These are phyloP conservation scores for Chamaenerion angustifolium DNA, from an alignment of 345 rosid genomes.

Conservation along the genomic window DNA sequence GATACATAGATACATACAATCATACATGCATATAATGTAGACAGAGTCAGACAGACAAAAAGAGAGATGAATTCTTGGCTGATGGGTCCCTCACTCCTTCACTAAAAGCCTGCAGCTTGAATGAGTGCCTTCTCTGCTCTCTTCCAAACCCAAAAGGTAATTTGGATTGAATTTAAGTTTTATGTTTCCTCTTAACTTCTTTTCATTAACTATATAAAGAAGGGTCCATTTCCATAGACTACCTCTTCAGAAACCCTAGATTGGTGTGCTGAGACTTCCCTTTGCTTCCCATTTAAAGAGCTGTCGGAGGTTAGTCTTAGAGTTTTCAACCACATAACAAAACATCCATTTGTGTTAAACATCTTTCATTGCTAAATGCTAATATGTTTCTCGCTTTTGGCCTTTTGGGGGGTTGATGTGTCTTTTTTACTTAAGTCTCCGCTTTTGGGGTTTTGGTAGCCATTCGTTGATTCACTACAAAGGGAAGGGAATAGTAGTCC, in stretches of 20 bases:
- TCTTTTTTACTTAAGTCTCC: slow-evolving; percentile 27
- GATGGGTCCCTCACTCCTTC: slow-evolving; percentile 38
- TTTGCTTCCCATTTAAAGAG: slow-evolving; percentile 18
- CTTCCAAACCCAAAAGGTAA: slow-evolving; percentile 9
- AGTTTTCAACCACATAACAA: slow-evolving; percentile 7
- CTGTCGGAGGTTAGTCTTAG: slow-evolving; percentile 16
- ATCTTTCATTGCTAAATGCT: slow-evolving; percentile 16
- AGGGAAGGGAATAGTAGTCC: slow-evolving; percentile 16
- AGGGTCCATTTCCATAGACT: slow-evolving; percentile 47
- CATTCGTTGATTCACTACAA: slow-evolving; percentile 40
- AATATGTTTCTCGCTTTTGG: slow-evolving; percentile 13
- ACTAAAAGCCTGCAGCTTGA: slow-evolving; percentile 68
- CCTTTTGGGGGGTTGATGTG: too few species aligned
- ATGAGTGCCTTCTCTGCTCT: slow-evolving; percentile 50
- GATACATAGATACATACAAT: too few species aligned
- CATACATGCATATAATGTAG: not conserved
- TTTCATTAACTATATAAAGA: slow-evolving; percentile 5
- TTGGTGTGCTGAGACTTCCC: slow-evolving; percentile 23
- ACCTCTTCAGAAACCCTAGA: slow-evolving; percentile 23
- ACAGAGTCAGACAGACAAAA: slow-evolving; percentile 10
- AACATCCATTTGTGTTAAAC: slow-evolving; percentile 17
- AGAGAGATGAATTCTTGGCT: too few species aligned
- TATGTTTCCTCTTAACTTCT: slow-evolving; percentile 7
- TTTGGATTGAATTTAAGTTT: slow-evolving; percentile 10
- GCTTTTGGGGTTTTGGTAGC: slow-evolving; percentile 42